Percentiles rank a stretch among this genome's conserved stretches.
Evolutionary conservation across 148 eudicot species (phyloP).

Genomic region (Persicaria tinctoria): DNA sequence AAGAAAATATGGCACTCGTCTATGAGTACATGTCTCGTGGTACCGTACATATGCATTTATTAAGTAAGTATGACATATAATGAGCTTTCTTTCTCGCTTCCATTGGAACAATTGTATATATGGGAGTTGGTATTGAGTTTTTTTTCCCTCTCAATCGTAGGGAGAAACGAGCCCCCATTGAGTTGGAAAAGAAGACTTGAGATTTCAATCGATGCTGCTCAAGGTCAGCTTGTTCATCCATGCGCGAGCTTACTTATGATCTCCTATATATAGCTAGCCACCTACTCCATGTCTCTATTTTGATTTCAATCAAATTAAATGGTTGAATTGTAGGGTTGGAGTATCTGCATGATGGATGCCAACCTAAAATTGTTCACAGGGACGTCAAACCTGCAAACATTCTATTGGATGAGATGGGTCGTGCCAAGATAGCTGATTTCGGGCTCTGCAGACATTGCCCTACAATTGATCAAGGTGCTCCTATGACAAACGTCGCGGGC

Average conservation of each 20-base stretch:
- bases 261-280: no score
- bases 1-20: conserved; percentile 23
- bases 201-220: neutral
- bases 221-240: no score
- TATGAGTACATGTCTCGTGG: conserved; percentile 44
- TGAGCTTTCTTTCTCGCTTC: no score
- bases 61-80: conserved; percentile 15
- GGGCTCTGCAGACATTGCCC: conserved; percentile 29
- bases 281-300: no score
- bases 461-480: conserved; percentile 14
- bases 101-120: no score
- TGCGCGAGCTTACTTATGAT: no score
- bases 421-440: conserved; percentile 39
- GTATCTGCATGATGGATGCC: no score
- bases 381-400: conserved; percentile 23
- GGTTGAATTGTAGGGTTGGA: no score
- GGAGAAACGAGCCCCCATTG: conserved; percentile 2
- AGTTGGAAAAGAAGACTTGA: neutral
- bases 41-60: conserved; percentile 18
- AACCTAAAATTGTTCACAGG: no score
- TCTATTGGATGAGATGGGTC: conserved; percentile 22
- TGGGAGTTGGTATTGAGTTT: no score
- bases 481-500: conserved; percentile 23
- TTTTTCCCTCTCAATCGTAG: neutral
- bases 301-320: no score